A percentile compares a stretch with the other conserved stretches of the same genome.
Conservation (phyloP, 208 protist genomes). For the Leishmania braziliensis region DNA sequence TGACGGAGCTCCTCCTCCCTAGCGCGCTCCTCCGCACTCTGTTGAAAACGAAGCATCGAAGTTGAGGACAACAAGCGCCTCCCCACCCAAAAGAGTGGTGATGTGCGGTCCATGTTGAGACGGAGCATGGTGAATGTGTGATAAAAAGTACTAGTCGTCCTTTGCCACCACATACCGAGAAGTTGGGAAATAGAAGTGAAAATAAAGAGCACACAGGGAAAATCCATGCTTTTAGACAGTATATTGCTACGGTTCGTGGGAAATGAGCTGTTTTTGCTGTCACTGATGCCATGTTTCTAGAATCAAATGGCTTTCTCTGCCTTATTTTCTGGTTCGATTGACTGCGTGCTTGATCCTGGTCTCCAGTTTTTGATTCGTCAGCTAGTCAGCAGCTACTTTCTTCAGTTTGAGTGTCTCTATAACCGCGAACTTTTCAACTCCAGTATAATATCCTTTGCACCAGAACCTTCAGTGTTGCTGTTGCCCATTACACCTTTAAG, state of each 20-base stretch:
- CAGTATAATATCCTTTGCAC: not conserved
- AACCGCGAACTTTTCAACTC: not conserved
- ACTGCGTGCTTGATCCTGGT: not conserved
- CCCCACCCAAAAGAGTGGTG: not conserved
- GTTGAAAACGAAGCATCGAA: slow-evolving; percentile 12
- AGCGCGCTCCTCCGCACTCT: slow-evolving; percentile 34
- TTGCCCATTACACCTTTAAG: not conserved
- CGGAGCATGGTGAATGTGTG: slow-evolving; percentile 14
- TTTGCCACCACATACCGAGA: not conserved
- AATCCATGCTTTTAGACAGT: not conserved
- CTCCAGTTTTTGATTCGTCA: not conserved
- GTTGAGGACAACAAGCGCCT: slow-evolving; percentile 24
- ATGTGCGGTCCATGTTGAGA: not conserved
- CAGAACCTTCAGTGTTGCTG: not conserved
- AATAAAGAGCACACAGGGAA: not conserved
- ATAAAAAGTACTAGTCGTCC: not conserved
- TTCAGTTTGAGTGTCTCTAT: not conserved
- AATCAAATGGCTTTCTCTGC: not conserved
- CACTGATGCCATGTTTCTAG: not conserved
- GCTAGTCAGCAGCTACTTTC: slow-evolving; percentile 1
- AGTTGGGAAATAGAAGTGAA: not conserved
- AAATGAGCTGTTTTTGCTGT: not conserved
- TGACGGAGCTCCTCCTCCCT: slow-evolving; percentile 54
- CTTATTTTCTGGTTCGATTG: not conserved
- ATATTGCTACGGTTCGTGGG: not conserved